Conservation (phyloP, 169 alveolate species). For the Perkinsus marinus region DNA sequence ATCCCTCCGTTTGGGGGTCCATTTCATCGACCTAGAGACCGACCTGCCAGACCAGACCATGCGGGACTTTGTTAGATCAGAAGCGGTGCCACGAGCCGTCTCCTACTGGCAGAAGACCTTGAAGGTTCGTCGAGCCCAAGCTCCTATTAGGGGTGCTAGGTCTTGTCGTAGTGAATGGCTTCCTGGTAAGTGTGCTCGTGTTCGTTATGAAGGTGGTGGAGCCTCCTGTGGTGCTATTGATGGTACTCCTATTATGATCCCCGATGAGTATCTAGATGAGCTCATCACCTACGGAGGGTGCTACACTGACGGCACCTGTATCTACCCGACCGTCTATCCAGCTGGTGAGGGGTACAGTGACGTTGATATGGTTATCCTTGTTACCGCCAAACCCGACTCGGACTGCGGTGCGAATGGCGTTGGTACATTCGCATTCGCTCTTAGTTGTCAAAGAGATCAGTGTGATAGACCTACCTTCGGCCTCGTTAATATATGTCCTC, state of each 20-base stretch:
- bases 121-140: not conserved
- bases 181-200: not conserved
- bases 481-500: not conserved
- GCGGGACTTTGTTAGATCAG: not conserved
- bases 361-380: not conserved
- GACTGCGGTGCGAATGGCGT: not conserved
- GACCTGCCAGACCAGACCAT: not conserved
- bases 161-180: not conserved
- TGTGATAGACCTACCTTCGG: not conserved
- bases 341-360: not conserved
- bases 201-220: not conserved
- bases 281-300: not conserved
- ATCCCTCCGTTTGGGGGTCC: not conserved
- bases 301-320: not conserved
- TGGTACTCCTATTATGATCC: not conserved
- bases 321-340: not conserved
- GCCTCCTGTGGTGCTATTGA: not conserved
- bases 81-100: not conserved
- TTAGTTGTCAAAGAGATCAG: not conserved
- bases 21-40: not conserved
- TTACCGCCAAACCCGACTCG: not conserved
- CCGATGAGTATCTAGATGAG: not conserved
- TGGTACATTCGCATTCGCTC: not conserved
- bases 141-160: not conserved
- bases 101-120: not conserved